Percentiles rank a stretch among this genome's conserved stretches.
Conservation (phyloP, 73 alveolate species). For the Paramecium biaurelia region DNA sequence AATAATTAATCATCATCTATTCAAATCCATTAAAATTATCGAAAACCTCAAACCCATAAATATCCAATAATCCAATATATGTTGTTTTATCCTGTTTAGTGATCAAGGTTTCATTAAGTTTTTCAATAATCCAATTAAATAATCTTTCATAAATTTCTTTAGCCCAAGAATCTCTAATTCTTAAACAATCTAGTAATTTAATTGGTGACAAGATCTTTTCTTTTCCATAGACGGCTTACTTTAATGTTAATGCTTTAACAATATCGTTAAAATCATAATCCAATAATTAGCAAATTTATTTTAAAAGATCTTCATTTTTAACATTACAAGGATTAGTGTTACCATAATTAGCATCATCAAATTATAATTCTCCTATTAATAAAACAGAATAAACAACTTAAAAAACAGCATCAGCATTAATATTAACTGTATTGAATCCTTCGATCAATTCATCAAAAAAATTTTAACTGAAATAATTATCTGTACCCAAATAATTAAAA, state of each 20-base stretch:
- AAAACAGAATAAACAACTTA: conserved; percentile 66
- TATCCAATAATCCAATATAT: conserved; percentile 94
- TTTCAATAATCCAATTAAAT: conserved; percentile 87
- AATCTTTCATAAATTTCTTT: conserved; percentile 88
- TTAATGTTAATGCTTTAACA: conserved; percentile 61
- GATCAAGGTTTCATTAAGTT: conserved; percentile 56
- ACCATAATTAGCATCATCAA: conserved; percentile 76
- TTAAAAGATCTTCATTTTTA: conserved; percentile 71
- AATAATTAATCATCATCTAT: conserved; percentile 92
- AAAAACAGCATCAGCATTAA: conserved; percentile 67
- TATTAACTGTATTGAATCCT: neutral
- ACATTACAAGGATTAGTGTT: conserved; percentile 74
- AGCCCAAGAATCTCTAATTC: conserved; percentile 93
- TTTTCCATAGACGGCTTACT: conserved; percentile 44
- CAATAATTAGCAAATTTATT: conserved; percentile 73
- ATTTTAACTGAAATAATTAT: neutral
- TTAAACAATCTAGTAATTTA: conserved; percentile 61
- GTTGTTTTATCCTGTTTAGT: neutral
- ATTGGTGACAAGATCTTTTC: conserved; percentile 67
- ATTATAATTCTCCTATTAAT: conserved; percentile 86
- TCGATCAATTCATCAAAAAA: neutral
- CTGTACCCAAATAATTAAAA: neutral
- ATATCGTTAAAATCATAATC: conserved; percentile 63
- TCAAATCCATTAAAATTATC: conserved; percentile 90
- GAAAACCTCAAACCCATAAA: conserved; percentile 96